Percentiles rank a stretch among this genome's conserved stretches.
Conservation (phyloP, 495 filamentous ascomycete genomes). For the Aspergillus nanangensis region DNA sequence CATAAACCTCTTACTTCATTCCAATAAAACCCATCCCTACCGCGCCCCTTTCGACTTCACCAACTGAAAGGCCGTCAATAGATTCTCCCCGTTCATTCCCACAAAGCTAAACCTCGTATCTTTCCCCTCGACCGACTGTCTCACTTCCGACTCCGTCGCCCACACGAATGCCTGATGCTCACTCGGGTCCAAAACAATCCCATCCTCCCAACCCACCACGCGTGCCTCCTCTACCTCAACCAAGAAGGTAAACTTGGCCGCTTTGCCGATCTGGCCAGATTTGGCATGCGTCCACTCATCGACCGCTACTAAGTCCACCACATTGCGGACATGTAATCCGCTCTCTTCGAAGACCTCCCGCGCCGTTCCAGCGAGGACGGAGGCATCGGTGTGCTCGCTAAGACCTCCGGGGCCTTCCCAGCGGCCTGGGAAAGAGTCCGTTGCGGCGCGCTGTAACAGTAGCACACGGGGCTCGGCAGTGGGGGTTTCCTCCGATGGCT, state of each 20-base stretch:
- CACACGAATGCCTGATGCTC: conserved; percentile 46
- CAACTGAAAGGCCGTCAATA: conserved; percentile 14
- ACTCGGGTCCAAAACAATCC: conserved; percentile 28
- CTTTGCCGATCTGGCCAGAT: conserved; percentile 10
- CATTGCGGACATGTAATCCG: conserved; percentile 42
- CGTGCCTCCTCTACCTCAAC: conserved; percentile 30
- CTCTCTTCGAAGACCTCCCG: conserved; percentile 58
- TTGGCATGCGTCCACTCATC: conserved; percentile 25
- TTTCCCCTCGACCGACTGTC: conserved; percentile 15
- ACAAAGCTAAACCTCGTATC: conserved; percentile 11
- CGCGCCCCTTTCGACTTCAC: conserved; percentile 1
- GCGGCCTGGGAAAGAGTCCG: conserved; percentile 37
- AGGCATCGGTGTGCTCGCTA: conserved; percentile 33
- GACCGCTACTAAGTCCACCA: conserved; percentile 38
- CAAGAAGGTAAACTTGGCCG: conserved; percentile 34
- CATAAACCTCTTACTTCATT: neutral
- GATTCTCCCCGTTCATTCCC: conserved; percentile 8
- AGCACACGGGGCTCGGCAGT: conserved; percentile 30
- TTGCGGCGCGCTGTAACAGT: conserved; percentile 47
- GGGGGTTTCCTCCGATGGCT: too few relatives aligned
- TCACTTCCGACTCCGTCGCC: conserved; percentile 38
- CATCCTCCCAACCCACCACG: conserved; percentile 16
- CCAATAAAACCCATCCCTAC: neutral
- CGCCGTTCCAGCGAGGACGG: conserved; percentile 48
- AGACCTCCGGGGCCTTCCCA: conserved; percentile 61